Evolutionary conservation across 768 basidiomycete species (phyloP), one percentile per base, ranked within the genome.

Genomic region (Mycena vitilis): DNA sequence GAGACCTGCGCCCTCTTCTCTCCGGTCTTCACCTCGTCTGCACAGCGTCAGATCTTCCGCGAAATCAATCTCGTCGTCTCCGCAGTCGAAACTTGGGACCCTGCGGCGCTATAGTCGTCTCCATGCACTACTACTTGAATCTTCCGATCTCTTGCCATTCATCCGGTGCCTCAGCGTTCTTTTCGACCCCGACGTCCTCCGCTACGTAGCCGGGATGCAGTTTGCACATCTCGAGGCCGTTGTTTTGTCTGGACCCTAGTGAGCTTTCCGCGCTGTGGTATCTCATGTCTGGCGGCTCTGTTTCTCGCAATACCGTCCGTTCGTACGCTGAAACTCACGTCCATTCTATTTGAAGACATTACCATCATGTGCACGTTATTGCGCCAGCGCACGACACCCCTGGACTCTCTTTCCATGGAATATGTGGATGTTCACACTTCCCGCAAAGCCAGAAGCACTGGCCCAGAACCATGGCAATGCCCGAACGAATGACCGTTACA

Each of bases 1-100:
- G 1, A 20, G 9, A 34, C 15, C 34, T 16, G 12, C 34, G 11
- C 53, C 10, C 53, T 37, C 36, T 4, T 34, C 20, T 54, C 36
- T 2, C 53, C 30, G 15, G 5, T 34, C 7, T 34, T 54, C 16
- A 34, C 30, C 30, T 57, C 56, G 42, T 22, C 56, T 16, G 56
- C 56, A 23, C 56, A 57, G 56, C 56, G 22, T 22, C 42, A 54
- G 12, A 15, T 34, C 4, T 54, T 54, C 53, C 53, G n/a, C 53
- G 16, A 16, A 5, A 54, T 54, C 15, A 20, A 18, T 18, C 30
- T 30, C 30, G 6, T 45, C 13, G 18, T 18, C 18, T 15, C 11
- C 15, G 16, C 15, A 2, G 15, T 45, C 15, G 44, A 11, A 54
- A 5, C 30, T 2, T 30, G 30, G 5, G 36, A 15, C 25, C 10